phyloP scores from a whole-genome alignment of 768 basidiomycete genomes.

The Suillus subalutaceus region DNA sequence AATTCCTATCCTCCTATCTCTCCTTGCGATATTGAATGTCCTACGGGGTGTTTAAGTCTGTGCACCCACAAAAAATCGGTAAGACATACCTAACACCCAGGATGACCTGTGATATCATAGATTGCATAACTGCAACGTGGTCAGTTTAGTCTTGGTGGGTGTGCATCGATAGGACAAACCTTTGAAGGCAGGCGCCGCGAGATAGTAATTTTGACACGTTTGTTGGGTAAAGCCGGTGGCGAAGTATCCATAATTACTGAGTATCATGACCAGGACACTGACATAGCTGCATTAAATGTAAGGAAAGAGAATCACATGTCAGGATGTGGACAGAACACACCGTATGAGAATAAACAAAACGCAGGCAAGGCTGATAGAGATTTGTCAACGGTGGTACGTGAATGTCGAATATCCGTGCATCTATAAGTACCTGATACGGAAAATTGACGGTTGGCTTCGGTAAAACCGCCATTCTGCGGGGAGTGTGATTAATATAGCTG shows the following conservation, averaged over 20 bases:
- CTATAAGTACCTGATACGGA: slow-evolving; percentile 29
- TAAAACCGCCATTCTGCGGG: slow-evolving; percentile 38
- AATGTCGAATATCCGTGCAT: background rate
- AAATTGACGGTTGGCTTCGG: slow-evolving; percentile 27
- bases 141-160: slow-evolving; percentile 5
- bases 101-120: slow-evolving; percentile 67
- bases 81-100: slow-evolving; percentile 54
- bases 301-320: background rate
- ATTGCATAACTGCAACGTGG: slow-evolving; percentile 52
- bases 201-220: slow-evolving; percentile 51
- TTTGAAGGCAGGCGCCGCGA: slow-evolving; percentile 62
- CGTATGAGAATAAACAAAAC: slow-evolving; percentile 37
- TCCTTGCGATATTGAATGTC: slow-evolving; percentile 59
- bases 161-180: slow-evolving; percentile 36
- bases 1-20: slow-evolving; percentile 44
- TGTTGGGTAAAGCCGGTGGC: slow-evolving; percentile 47
- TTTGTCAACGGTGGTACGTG: background rate
- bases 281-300: slow-evolving; percentile 24
- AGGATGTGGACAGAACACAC: slow-evolving; percentile 12
- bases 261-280: slow-evolving; percentile 49
- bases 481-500: slow-evolving; percentile 37
- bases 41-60: slow-evolving; percentile 29
- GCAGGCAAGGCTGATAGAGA: slow-evolving; percentile 28
- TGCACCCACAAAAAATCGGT: background rate
- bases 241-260: slow-evolving; percentile 66